A percentile compares a stretch with the other conserved stretches of the same genome.
These are phyloP conservation scores for Pseudomassariella vexata DNA, from an alignment of 2,329 filamentous ascomycete genomes.

Conservation along the genomic window DNA sequence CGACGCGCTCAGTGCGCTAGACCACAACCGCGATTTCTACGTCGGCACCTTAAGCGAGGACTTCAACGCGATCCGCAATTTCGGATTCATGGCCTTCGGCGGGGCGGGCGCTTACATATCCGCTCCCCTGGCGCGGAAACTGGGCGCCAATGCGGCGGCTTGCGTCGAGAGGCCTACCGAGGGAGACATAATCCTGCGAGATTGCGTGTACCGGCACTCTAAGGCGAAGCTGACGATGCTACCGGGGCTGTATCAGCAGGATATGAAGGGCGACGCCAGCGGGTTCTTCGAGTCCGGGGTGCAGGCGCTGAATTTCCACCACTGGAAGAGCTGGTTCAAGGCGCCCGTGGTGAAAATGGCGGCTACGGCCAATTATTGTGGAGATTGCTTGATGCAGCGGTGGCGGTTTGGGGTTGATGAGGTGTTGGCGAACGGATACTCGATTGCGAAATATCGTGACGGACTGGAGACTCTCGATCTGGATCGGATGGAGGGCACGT, in stretches of 20 bases:
- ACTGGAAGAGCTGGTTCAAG: conserved; percentile 55
- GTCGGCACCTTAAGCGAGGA: conserved; percentile 54
- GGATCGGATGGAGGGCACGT: conserved; percentile 47
- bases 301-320: conserved; percentile 50
- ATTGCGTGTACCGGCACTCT: conserved; percentile 52
- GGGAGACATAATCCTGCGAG: conserved; percentile 51
- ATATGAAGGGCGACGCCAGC: conserved; percentile 46
- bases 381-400: conserved; percentile 52
- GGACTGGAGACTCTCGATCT: conserved; percentile 35
- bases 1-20: conserved; percentile 37
- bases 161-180: conserved; percentile 38
- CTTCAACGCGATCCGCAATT: conserved; percentile 41
- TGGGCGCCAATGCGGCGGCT: conserved; percentile 39
- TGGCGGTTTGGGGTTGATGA: conserved; percentile 42
- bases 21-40: conserved; percentile 44
- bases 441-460: conserved; percentile 42
- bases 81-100: conserved; percentile 55
- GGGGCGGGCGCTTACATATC: conserved; percentile 56
- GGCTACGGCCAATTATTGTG: conserved; percentile 44
- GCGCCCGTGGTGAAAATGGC: conserved; percentile 45
- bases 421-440: conserved; percentile 55
- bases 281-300: conserved; percentile 56
- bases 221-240: conserved; percentile 46
- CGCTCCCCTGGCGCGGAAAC: conserved; percentile 40
- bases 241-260: conserved; percentile 51